phyloP scores from a whole-genome alignment of 2,329 filamentous ascomycete species.

The Xylogone sp. region DNA sequence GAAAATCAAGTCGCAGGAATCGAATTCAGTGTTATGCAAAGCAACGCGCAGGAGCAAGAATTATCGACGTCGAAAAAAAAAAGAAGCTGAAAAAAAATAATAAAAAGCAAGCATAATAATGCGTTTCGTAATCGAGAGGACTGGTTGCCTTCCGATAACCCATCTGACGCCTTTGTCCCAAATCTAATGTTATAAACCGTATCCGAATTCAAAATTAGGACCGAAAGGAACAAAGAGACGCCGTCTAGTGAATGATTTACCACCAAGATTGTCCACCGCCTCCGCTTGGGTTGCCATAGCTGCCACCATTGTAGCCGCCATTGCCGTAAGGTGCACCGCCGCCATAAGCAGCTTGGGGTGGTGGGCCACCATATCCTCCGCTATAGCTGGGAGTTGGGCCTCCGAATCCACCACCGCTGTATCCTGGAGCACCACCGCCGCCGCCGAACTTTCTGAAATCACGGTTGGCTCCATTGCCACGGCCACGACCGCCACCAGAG shows the following conservation, averaged over 20 bases:
- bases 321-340: conserved; percentile 36
- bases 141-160: conserved; percentile 16
- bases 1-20: conserved; percentile 25
- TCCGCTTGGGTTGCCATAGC: conserved; percentile 51
- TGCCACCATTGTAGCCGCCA: conserved; percentile 37
- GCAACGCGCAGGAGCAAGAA: conserved; percentile 13
- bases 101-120: conserved; percentile 10
- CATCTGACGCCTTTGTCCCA: conserved; percentile 23
- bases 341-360: conserved; percentile 32
- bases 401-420: conserved; percentile 31
- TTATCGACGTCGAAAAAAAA: conserved; percentile 13
- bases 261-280: conserved; percentile 52
- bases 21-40: conserved; percentile 6
- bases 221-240: conserved; percentile 19
- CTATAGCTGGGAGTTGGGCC: conserved; percentile 28
- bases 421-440: conserved; percentile 34
- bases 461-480: conserved; percentile 56
- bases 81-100: conserved; percentile 8
- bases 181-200: conserved; percentile 15
- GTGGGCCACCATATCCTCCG: conserved; percentile 38
- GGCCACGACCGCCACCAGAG: conserved; percentile 39
- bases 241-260: conserved; percentile 34
- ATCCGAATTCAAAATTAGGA: conserved; percentile 10
- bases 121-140: conserved; percentile 11
- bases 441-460: conserved; percentile 33